Evolutionary conservation across 495 filamentous ascomycete species (phyloP).

Genomic region (Penicillium subrubescens): DNA sequence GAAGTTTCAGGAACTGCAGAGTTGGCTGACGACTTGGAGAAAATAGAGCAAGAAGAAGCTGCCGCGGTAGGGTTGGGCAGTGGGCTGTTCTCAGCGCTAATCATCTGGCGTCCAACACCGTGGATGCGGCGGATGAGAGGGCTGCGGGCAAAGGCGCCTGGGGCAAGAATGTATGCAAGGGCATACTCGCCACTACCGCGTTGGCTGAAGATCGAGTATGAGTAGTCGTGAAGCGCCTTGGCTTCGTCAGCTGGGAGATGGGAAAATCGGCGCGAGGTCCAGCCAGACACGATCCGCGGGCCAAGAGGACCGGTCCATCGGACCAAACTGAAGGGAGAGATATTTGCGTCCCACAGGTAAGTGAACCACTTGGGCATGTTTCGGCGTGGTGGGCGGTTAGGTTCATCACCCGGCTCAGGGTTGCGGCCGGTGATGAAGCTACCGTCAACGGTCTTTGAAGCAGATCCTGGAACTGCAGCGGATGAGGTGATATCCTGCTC

Average conservation of each 20-base stretch:
- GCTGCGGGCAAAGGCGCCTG: slow-evolving; percentile 87
- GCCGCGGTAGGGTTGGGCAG: slow-evolving; percentile 9
- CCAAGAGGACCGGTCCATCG: slow-evolving; percentile 90
- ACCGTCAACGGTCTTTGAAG: slow-evolving; percentile 55
- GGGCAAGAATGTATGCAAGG: slow-evolving; percentile 87
- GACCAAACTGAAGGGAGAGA: slow-evolving; percentile 90
- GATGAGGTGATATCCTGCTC: slow-evolving; percentile 56
- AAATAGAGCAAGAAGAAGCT: slow-evolving; percentile 19
- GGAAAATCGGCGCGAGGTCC: slow-evolving; percentile 90
- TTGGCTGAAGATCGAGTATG: slow-evolving; percentile 92
- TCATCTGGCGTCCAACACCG: slow-evolving; percentile 73
- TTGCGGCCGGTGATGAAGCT: slow-evolving; percentile 57
- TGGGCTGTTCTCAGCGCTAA: slow-evolving; percentile 30
- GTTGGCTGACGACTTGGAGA: slow-evolving; percentile 11
- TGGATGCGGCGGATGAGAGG: slow-evolving; percentile 86
- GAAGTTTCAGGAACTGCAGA: slow-evolving; percentile 14
- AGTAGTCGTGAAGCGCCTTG: slow-evolving; percentile 84
- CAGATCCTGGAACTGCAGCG: slow-evolving; percentile 27
- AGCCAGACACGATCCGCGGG: slow-evolving; percentile 88
- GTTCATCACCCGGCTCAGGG: slow-evolving; percentile 19
- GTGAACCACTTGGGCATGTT: slow-evolving; percentile 81
- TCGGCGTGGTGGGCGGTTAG: slow-evolving; percentile 53
- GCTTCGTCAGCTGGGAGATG: slow-evolving; percentile 82
- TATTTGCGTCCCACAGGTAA: slow-evolving; percentile 95
- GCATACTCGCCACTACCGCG: slow-evolving; percentile 94